phyloP scores from a whole-genome alignment of 345 rosid genomes.

The Pugionium cornutum region DNA sequence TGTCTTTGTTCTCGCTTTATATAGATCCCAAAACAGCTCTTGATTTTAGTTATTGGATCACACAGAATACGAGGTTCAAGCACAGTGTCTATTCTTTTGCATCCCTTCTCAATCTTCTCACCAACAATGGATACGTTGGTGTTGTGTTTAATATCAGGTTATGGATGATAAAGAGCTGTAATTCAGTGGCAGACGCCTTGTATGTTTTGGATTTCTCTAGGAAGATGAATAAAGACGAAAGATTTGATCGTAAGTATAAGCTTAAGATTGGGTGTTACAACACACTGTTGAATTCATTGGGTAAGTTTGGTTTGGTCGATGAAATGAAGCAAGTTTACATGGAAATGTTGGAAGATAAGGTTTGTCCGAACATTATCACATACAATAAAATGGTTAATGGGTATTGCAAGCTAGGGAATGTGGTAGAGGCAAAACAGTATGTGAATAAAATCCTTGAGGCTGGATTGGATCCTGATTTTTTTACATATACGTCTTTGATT shows the following conservation, averaged over 20 bases:
- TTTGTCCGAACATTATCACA: constrained; percentile 57
- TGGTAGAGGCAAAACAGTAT: constrained; percentile 56
- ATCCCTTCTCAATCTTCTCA: constrained; percentile 49
- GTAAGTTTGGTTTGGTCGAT: constrained; percentile 55
- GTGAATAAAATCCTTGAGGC: constrained; percentile 61
- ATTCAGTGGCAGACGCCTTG: constrained; percentile 43
- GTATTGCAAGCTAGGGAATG: constrained; percentile 66
- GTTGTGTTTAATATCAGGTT: constrained; percentile 51
- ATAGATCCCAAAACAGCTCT: constrained; percentile 56
- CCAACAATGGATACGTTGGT: constrained; percentile 36
- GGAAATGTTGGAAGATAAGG: constrained; percentile 53
- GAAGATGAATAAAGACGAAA: constrained; percentile 46
- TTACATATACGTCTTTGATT: constrained; percentile 76
- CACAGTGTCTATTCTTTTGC: constrained; percentile 54
- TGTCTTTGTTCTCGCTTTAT: constrained; percentile 46
- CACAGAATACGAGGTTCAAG: constrained; percentile 49
- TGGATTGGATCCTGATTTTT: constrained; percentile 62
- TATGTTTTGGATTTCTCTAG: constrained; percentile 46
- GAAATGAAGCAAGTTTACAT: constrained; percentile 59
- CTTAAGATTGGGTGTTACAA: constrained; percentile 58
- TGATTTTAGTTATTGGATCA: constrained; percentile 56
- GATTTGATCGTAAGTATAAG: constrained; percentile 46
- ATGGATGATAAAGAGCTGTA: constrained; percentile 55
- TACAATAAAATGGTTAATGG: constrained; percentile 75
- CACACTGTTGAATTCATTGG: constrained; percentile 56